Conservation (phyloP, 495 filamentous ascomycete genomes). For the Neurospora sp. region DNA sequence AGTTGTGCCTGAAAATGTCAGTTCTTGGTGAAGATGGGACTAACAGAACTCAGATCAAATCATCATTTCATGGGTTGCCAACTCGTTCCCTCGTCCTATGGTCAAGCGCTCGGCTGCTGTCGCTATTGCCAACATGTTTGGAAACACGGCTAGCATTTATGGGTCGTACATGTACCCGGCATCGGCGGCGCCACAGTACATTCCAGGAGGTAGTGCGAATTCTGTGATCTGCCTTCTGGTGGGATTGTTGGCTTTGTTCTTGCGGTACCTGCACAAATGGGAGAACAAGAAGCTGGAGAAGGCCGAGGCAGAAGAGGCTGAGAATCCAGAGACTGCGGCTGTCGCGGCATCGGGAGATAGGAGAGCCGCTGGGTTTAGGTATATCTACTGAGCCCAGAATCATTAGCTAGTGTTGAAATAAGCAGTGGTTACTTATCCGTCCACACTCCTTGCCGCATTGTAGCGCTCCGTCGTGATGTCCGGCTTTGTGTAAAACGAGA, state of each 20-base stretch:
- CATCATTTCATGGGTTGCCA: conserved; percentile 43
- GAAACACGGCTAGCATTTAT: conserved; percentile 45
- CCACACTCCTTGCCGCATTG: neutral
- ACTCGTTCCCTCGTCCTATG: conserved; percentile 42
- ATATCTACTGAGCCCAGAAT: conserved; percentile 5
- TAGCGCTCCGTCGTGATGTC: neutral
- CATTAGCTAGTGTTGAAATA: neutral
- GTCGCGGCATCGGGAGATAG: neutral
- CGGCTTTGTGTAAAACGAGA: neutral
- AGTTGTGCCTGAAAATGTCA: neutral
- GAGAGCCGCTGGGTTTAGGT: conserved; percentile 10
- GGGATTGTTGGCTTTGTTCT: conserved; percentile 29
- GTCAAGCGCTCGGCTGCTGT: conserved; percentile 44
- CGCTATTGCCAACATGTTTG: conserved; percentile 46
- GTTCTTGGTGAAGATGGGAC: neutral
- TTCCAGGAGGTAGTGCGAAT: conserved; percentile 32
- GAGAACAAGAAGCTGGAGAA: conserved; percentile 43
- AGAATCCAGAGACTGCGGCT: conserved; percentile 6
- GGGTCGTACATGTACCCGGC: conserved; percentile 47
- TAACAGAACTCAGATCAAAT: conserved; percentile 24
- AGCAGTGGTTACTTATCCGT: neutral
- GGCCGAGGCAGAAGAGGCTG: conserved; percentile 21
- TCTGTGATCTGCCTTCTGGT: conserved; percentile 37
- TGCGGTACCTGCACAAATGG: conserved; percentile 33
- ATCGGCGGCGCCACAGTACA: conserved; percentile 40